These are phyloP conservation scores for Cladophialophora chaetospira DNA, from an alignment of 2,329 filamentous ascomycete species.

Conservation along the genomic window DNA sequence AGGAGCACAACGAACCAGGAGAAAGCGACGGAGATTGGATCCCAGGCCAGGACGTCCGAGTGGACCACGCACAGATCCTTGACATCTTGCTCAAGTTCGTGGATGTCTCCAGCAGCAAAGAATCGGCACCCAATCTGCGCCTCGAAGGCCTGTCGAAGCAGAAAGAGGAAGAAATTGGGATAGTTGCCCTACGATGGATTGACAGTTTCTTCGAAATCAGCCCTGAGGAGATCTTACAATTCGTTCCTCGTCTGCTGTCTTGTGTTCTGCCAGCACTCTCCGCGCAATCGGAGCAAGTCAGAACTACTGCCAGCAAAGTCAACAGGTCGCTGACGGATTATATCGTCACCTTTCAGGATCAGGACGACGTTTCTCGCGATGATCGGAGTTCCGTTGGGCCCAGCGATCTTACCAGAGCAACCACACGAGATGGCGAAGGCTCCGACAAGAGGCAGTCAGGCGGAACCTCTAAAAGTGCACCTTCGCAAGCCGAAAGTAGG, in stretches of 20 bases:
- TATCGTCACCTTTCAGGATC: conserved; percentile 85
- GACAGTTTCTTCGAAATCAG: conserved; percentile 96
- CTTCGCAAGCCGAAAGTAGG: conserved; percentile 5
- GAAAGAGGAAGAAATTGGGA: conserved; percentile 73
- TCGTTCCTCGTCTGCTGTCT: conserved; percentile 87
- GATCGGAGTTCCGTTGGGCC: conserved; percentile 38
- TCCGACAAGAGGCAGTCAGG: conserved; percentile 30
- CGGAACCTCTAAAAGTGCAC: conserved; percentile 42
- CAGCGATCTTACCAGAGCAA: conserved; percentile 46
- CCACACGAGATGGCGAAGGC: conserved; percentile 34
- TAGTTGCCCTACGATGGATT: conserved; percentile 92
- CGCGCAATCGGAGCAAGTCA: conserved; percentile 84
- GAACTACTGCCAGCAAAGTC: conserved; percentile 82
- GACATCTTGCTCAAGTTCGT: conserved; percentile 89
- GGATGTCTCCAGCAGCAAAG: conserved; percentile 49
- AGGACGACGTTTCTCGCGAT: conserved; percentile 55
- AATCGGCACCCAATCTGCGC: conserved; percentile 24
- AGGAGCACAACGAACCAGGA: conserved; percentile 60
- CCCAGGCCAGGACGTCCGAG: conserved; percentile 92
- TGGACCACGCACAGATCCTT: conserved; percentile 88
- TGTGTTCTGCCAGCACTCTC: conserved; percentile 94
- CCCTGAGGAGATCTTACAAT: conserved; percentile 91
- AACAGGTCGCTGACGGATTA: conserved; percentile 92
- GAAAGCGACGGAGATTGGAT: conserved; percentile 89
- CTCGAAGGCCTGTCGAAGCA: conserved; percentile 55